phyloP scores from a whole-genome alignment of 2,329 filamentous ascomycete genomes.

The Sporothrix schenckii region DNA sequence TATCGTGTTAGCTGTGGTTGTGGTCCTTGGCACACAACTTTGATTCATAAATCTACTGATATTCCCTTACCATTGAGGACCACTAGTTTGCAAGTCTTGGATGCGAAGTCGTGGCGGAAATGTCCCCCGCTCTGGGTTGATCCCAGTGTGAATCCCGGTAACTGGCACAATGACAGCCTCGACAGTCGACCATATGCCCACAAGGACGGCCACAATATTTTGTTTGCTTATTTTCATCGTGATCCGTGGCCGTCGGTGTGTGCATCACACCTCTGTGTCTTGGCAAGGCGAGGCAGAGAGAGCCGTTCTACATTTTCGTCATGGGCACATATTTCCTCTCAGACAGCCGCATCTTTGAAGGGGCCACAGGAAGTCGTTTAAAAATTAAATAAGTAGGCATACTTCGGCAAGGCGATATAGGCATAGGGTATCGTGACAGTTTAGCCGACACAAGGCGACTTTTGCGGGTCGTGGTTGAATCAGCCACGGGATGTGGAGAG shows the following conservation, averaged over 20 bases:
- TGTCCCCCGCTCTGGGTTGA: constrained; percentile 41
- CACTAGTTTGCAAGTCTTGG: constrained; percentile 46
- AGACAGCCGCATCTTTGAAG: not conserved
- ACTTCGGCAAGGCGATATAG: not conserved
- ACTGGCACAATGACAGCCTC: constrained; percentile 35
- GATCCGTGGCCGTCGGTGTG: not conserved
- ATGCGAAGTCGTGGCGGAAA: constrained; percentile 50
- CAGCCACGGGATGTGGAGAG: constrained; percentile 1
- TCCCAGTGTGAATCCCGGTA: constrained; percentile 43
- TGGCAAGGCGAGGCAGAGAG: not conserved
- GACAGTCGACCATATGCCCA: not conserved
- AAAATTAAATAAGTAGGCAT: not conserved
- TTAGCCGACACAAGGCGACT: not conserved
- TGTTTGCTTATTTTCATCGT: not conserved
- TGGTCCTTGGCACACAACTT: not conserved
- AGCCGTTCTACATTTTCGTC: not conserved
- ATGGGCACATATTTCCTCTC: not conserved
- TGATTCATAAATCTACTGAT: not conserved
- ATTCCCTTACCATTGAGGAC: constrained; percentile 44
- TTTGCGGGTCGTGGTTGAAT: not conserved
- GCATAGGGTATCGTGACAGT: not conserved
- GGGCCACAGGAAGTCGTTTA: not conserved
- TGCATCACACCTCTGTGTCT: not conserved
- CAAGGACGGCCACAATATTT: not conserved
- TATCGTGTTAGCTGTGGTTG: constrained; percentile 17